Base-by-base conservation (phyloP, 768 basidiomycete genomes). In the Calocybe cyanea region DNA sequence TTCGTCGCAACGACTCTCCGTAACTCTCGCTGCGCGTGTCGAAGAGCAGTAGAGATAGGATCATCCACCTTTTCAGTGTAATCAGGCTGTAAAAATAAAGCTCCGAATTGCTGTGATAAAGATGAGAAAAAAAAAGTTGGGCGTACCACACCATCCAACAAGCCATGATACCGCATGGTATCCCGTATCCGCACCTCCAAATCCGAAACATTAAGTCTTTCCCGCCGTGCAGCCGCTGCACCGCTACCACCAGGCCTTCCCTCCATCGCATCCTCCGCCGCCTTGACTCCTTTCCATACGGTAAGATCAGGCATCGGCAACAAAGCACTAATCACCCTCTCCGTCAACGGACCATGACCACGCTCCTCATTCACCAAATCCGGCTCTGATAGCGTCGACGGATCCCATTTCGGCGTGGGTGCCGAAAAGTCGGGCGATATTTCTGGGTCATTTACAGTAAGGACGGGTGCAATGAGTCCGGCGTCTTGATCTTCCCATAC, bases 401-500 rank as follows among this genome's bases (percentile, higher is more conserved):
- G 87, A 58, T 90, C 88, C 86, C 87, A 91, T 53, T 81, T 85
- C 4, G 84, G 83, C 25, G 77, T 58, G 4, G 83, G 82, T 2
- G 76, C 72, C 18, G 64, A 59, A 50, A 72, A 73, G 15, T 63
- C 51, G 17, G 69, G 61, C 1, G 67, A 43, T n/a, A 65, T 67
- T 11, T 65, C 60, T 51, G 65, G 59, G 9, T 58, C 57, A 8
- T 61, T 53, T 36, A 62, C 50, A 7, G 62, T 30, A 11, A 65
- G 42, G 11, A 48, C 46, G 24, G 55, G 52, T 9, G 66, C 61
- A 28, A 65, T 45, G n/a, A 73, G 44, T 9, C 71, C 70, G 7
- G 71, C 74, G 62, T 99, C 95, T 59, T 91, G 83, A 56, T 96
- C 92, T 51, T 94, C 94, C 94, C 95, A 99, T 0, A 85, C 73